These are phyloP conservation scores for Hypomyces perniciosus DNA, from an alignment of 2,329 filamentous ascomycete genomes.

Conservation along the genomic window DNA sequence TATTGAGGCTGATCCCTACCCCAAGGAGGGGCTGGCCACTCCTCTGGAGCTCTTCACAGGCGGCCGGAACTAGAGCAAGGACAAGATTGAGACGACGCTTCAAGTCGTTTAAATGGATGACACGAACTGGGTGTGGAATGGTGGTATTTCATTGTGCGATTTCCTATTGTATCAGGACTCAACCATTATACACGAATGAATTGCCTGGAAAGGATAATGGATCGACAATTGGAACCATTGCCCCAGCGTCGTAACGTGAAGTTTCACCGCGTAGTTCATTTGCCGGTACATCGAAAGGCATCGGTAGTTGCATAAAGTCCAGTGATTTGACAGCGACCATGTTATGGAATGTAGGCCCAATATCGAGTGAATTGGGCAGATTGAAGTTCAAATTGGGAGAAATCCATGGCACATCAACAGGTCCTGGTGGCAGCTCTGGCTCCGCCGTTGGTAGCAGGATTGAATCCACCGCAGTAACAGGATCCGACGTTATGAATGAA, in stretches of 20 bases:
- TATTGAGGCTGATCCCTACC: conserved; percentile 33
- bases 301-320: conserved; percentile 1
- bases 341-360: not conserved
- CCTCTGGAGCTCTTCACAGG: conserved; percentile 37
- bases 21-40: conserved; percentile 30
- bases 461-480: not conserved
- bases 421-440: not conserved
- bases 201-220: not conserved
- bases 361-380: not conserved
- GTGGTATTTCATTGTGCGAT: too few species aligned
- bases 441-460: not conserved
- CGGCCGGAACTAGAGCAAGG: conserved; percentile 32
- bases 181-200: conserved; percentile 1
- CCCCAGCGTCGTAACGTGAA: not conserved
- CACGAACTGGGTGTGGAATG: too few species aligned
- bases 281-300: not conserved
- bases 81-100: conserved; percentile 28
- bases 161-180: not conserved
- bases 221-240: conserved; percentile 3
- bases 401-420: conserved; percentile 5
- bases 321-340: not conserved
- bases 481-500: not conserved
- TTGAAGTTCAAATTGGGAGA: not conserved
- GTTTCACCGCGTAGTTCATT: not conserved
- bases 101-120: conserved; percentile 7